Evolutionary conservation across 129 eudicot species (phyloP).

Genomic region (Flaveria bidentis): DNA sequence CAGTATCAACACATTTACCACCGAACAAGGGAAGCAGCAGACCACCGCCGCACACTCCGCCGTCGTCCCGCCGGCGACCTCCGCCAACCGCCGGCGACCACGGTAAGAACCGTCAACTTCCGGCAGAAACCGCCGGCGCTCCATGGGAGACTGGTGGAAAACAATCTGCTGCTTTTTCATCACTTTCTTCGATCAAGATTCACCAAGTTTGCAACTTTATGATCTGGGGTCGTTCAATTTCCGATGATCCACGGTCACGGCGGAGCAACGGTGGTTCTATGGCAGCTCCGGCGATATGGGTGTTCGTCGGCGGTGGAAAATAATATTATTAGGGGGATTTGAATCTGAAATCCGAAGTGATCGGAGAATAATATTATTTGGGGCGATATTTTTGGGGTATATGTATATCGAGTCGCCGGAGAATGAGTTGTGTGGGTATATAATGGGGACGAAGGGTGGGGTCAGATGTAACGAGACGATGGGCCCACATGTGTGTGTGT

Average conservation of each 20-base stretch:
- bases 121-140: constrained; percentile 40
- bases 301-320: no score
- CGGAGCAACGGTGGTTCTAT: no score
- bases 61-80: constrained; percentile 78
- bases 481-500: constrained; percentile 5
- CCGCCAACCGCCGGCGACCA: constrained; percentile 40
- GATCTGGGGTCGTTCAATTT: no score
- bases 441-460: not conserved
- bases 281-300: no score
- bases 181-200: not conserved
- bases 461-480: constrained; percentile 4
- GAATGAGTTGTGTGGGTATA: not conserved
- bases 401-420: not conserved
- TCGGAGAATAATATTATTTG: constrained; percentile 24
- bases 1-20: constrained; percentile 49
- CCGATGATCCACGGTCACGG: no score
- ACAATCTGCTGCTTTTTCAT: constrained; percentile 29
- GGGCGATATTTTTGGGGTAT: constrained; percentile 18
- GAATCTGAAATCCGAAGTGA: constrained; percentile 27
- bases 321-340: not conserved
- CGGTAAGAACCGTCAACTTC: constrained; percentile 28
- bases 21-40: constrained; percentile 69
- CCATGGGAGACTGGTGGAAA: constrained; percentile 28
- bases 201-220: no score
- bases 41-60: constrained; percentile 83